Evolutionary conservation across 805 yeast species (phyloP), one percentile per base, ranked within the genome.

Genomic region (Blastobotrys chiropterorum): DNA sequence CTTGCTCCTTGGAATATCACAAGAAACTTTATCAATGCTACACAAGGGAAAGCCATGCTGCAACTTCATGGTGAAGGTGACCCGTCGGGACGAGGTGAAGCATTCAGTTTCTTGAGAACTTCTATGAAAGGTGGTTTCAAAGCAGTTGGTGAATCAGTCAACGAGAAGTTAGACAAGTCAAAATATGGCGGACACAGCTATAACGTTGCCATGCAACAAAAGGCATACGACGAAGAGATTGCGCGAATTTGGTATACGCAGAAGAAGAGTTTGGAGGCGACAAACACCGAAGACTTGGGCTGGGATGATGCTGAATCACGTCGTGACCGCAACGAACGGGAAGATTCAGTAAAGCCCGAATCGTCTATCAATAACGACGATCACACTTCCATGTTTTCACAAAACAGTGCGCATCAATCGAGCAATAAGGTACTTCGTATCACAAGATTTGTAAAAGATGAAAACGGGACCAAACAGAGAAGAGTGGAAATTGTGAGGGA

Each of bases 41-140:
- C 96, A 20, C 98, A 90, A 65, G 95, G 97, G 51, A 90, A 95
- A 62, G 95, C 97, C 0, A 94, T 94, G 97, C 75, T 94, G 43
- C 97, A 90, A 63, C 79, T 94, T 21, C 88, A 88, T 64, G 97
- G 97, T 13, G 90, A 84, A 50, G 98, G 98, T 47, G 98, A 94
- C 66, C 95, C 96, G 1, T 82, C 96, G 0, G 96, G 95, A 20
- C 81, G 86, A 56, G 94, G 96, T 1, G 86, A 88, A 57, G 96
- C 92, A 0, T 86, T 86, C 58, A 88, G 96, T 7, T 86, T 92
- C 58, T 74, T 90, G 60, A 79, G 90, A 58, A 86, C 97, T 0
- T 88, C 97, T 0, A 95, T 92, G 88, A 94, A 92, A 67, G 96
- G 95, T 62, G 96, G 96, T 1, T 92, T 92, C 67, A 70, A 72